Base-by-base conservation (phyloP, 2,329 filamentous ascomycete genomes). In the Monilinia laxa region DNA sequence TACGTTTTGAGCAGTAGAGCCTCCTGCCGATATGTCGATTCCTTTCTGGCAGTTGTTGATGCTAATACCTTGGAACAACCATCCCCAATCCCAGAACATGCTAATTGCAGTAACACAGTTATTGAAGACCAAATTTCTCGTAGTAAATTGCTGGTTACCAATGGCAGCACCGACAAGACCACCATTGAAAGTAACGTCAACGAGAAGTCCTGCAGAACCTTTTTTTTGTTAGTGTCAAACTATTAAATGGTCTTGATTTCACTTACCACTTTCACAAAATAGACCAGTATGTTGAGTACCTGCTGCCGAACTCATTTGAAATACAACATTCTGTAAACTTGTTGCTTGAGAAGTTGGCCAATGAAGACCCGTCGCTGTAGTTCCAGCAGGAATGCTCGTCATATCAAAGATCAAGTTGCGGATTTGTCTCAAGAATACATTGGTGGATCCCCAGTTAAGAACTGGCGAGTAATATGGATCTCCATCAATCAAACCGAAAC, bases 401-500 rank as follows among this genome's bases (percentile, higher is more conserved):
- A 81, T 79, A 73, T 91, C 88, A 49, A 91, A 79, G 66, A 87
- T 79, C 60, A 91, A 81, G 73, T 91, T 91, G 12, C 87, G 81
- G 66, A 90, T 82, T 70, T 87, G 84, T 56, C 87, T 81, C 73
- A 82, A 87, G 76, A 91, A 91, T 11, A 88, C 84, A 70, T 85
- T 87, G 76, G 92, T 89, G 78, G 92, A 91, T 73, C 87, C 87
- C 79, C 87, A 91, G 84, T 87, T 90, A 80, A 91, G 90, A 3
- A 5, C 28, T 80, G 83, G 81, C 42, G 88, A 87, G 0, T 81
- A 80, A 52, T 97, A 97, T 0, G 92, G 93, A 75, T 98, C 88
- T 3, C 91, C 84, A 76, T 97, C 93, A 70, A 98, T 90, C 87
- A 80, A 91, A 73, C 87, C 87, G 78, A 87, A 90, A 85, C 87